A percentile compares a stretch with the other conserved stretches of the same genome.
phyloP scores from a whole-genome alignment of 345 rosid genomes.

The Cardiospermum halicacabum region DNA sequence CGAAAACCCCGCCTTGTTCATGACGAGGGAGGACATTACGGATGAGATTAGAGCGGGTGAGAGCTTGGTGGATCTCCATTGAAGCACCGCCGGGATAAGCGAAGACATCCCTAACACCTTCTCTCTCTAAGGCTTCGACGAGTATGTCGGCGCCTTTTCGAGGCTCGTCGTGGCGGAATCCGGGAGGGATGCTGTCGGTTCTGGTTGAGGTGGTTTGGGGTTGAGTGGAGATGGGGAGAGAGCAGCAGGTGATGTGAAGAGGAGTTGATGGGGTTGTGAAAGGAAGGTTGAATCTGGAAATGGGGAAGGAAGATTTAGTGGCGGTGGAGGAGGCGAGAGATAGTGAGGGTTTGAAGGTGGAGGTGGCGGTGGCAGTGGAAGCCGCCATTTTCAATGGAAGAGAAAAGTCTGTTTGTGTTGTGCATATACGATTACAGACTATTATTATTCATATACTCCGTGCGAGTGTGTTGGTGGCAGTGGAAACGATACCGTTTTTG shows the following conservation, averaged over 20 bases:
- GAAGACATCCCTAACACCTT: constrained; percentile 76
- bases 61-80: constrained; percentile 98
- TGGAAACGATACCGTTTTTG: too few species aligned
- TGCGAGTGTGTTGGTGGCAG: too few species aligned
- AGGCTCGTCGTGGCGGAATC: constrained; percentile 64
- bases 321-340: constrained; percentile 9
- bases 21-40: constrained; percentile 92
- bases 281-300: constrained; percentile 25
- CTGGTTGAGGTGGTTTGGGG: neutral
- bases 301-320: constrained; percentile 20
- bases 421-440: too few species aligned
- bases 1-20: constrained; percentile 94
- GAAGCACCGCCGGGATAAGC: constrained; percentile 98
- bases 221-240: constrained; percentile 19
- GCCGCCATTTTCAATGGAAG: constrained; percentile 35
- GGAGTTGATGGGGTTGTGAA: constrained; percentile 17
- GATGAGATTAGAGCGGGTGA: constrained; percentile 74
- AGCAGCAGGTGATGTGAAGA: constrained; percentile 30
- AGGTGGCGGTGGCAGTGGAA: constrained; percentile 22
- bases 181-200: constrained; percentile 20
- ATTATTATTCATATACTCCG: too few species aligned
- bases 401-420: neutral
- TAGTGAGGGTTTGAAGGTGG: constrained; percentile 20
- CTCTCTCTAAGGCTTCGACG: constrained; percentile 85
- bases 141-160: constrained; percentile 92